A percentile compares a stretch with the other conserved stretches of the same genome.
Evolutionary conservation across 768 basidiomycete genomes (phyloP).

Genomic region (Kwoniella bestiolae): DNA sequence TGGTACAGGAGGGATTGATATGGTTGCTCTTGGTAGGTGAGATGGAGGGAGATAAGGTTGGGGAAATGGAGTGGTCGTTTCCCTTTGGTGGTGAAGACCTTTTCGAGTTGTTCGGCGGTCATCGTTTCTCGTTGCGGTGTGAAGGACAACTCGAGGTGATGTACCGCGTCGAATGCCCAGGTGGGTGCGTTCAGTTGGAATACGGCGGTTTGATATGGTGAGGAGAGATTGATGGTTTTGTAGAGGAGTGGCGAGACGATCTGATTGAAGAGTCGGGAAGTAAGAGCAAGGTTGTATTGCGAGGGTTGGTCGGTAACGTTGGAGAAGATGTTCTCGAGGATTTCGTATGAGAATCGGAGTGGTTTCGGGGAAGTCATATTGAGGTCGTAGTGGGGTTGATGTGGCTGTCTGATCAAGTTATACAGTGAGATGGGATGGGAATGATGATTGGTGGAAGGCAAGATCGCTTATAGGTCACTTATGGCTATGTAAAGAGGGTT

Average conservation of each 20-base stretch:
- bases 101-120: background rate
- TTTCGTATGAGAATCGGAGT: background rate
- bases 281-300: background rate
- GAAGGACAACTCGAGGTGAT: background rate
- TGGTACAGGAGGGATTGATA: background rate
- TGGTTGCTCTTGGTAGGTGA: background rate
- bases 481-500: no score
- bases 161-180: background rate
- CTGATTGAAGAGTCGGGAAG: background rate
- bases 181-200: background rate
- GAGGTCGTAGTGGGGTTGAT: no score
- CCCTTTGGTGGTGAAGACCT: background rate
- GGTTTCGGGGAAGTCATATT: no score
- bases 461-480: no score
- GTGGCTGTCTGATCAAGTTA: no score
- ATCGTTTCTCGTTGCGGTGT: background rate
- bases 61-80: background rate
- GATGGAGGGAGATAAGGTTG: background rate
- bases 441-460: no score
- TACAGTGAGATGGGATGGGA: no score
- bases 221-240: background rate
- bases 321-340: background rate
- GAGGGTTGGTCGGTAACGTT: background rate
- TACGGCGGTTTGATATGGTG: background rate
- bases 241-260: background rate